Evolutionary conservation across 176 grass and related monocot species (phyloP).

Genomic region (Rhipidocladum racemiflorum): DNA sequence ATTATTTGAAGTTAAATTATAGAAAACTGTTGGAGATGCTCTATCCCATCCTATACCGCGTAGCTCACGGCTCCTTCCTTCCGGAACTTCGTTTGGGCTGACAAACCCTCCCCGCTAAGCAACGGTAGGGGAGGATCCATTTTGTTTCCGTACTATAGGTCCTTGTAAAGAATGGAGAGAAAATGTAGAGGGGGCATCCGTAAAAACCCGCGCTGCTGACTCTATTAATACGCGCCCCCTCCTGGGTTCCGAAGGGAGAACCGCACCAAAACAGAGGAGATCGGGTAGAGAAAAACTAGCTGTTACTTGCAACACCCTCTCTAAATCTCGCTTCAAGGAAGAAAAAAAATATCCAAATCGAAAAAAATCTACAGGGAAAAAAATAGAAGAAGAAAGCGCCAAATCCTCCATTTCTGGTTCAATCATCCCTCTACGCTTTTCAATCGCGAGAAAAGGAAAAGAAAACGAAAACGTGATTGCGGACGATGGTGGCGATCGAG

Average conservation of each 20-base stretch:
- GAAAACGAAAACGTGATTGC: neutral
- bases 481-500: constrained; percentile 73
- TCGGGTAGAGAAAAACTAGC: neutral
- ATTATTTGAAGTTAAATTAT: too few relatives aligned
- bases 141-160: neutral
- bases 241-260: neutral
- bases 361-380: neutral
- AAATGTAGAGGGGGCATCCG: neutral
- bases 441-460: neutral
- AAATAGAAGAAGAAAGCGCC: neutral
- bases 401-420: neutral
- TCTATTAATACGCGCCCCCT: constrained; percentile 41
- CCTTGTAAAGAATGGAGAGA: neutral
- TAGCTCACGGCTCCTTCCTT: neutral
- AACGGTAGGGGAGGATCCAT: neutral
- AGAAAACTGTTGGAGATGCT: too few relatives aligned
- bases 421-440: neutral
- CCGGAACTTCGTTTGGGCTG: neutral
- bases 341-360: constrained; percentile 4
- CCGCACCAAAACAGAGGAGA: neutral
- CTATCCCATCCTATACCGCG: too few relatives aligned
- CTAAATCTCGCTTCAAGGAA: neutral
- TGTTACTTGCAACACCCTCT: neutral
- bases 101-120: neutral
- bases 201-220: constrained; percentile 4